phyloP scores from a whole-genome alignment of 2,329 filamentous ascomycete species.

The Pseudogymnoascus sp. region DNA sequence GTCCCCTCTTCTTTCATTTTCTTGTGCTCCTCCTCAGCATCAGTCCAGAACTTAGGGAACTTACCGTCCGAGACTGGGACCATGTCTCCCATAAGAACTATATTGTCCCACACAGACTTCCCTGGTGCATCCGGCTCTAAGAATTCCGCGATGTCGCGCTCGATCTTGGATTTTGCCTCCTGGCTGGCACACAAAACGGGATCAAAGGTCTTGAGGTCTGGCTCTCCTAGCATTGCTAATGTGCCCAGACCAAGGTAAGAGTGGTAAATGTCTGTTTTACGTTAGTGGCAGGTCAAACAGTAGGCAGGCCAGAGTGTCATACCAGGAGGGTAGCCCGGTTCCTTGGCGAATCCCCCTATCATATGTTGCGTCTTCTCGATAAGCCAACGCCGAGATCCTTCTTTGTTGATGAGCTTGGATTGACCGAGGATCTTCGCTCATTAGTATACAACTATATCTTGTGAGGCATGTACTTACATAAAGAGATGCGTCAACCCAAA shows the following conservation, averaged over 20 bases:
- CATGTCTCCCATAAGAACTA: not conserved
- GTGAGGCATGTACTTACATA: conserved; percentile 29
- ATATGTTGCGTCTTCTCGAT: conserved; percentile 78
- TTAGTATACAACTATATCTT: conserved; percentile 19
- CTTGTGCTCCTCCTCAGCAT: not conserved
- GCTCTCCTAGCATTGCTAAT: conserved; percentile 63
- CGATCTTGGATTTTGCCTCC: conserved; percentile 44
- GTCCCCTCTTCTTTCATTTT: not conserved
- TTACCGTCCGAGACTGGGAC: not conserved
- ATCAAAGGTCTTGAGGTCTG: conserved; percentile 62
- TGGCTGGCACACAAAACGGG: conserved; percentile 66
- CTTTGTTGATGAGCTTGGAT: conserved; percentile 46
- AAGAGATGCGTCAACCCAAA: conserved; percentile 72
- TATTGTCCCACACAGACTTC: not conserved
- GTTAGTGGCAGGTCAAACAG: conserved; percentile 8
- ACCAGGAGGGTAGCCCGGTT: conserved; percentile 59
- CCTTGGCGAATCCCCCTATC: conserved; percentile 75
- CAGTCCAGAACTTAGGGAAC: not conserved
- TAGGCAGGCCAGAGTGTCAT: conserved; percentile 17
- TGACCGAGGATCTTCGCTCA: conserved; percentile 45
- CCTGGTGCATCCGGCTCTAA: not conserved
- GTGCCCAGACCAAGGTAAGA: conserved; percentile 80
- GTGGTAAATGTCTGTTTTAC: conserved; percentile 63
- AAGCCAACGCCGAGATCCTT: conserved; percentile 65
- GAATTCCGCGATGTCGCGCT: conserved; percentile 16